These are phyloP conservation scores for Pseudofabraea citricarpa DNA, from an alignment of 2,329 filamentous ascomycete species.

Conservation along the genomic window DNA sequence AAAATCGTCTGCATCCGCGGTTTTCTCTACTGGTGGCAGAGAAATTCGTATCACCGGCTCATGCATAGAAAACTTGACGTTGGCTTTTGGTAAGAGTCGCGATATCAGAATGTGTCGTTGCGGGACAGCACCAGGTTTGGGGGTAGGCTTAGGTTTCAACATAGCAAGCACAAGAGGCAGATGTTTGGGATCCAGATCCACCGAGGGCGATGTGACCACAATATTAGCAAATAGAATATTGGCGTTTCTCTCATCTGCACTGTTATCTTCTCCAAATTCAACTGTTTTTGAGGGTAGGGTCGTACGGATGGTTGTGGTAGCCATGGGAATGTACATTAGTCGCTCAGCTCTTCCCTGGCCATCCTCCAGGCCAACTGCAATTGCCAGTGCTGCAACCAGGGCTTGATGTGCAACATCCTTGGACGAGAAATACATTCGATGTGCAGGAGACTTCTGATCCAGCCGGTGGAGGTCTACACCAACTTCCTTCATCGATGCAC, in stretches of 20 bases:
- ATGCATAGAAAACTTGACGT: slow-evolving; percentile 92
- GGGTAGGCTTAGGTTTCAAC: slow-evolving; percentile 51
- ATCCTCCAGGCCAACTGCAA: slow-evolving; percentile 87
- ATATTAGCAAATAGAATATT: slow-evolving; percentile 97
- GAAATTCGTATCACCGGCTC: slow-evolving; percentile 91
- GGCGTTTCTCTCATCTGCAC: slow-evolving; percentile 78
- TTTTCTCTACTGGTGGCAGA: slow-evolving; percentile 69
- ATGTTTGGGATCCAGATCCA: slow-evolving; percentile 90
- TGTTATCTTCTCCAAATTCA: slow-evolving; percentile 68
- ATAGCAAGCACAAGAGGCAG: slow-evolving; percentile 79
- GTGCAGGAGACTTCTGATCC: slow-evolving; percentile 86
- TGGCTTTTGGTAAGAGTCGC: slow-evolving; percentile 87
- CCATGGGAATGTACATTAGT: slow-evolving; percentile 92
- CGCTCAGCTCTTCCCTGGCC: slow-evolving; percentile 82
- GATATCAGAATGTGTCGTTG: slow-evolving; percentile 70
- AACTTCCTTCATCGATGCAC: slow-evolving; percentile 92
- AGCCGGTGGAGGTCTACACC: slow-evolving; percentile 88
- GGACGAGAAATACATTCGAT: slow-evolving; percentile 96
- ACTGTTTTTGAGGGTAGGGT: slow-evolving; percentile 93
- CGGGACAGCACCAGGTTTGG: slow-evolving; percentile 38
- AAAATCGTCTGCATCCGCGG: slow-evolving; percentile 70
- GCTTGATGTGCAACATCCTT: slow-evolving; percentile 94
- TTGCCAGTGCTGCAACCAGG: slow-evolving; percentile 83
- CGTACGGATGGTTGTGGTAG: slow-evolving; percentile 89
- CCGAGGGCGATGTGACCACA: slow-evolving; percentile 89